A percentile compares a stretch with the other conserved stretches of the same genome.
Conservation (phyloP, 1,139 yeast genomes). For the Candida neerlandica region DNA sequence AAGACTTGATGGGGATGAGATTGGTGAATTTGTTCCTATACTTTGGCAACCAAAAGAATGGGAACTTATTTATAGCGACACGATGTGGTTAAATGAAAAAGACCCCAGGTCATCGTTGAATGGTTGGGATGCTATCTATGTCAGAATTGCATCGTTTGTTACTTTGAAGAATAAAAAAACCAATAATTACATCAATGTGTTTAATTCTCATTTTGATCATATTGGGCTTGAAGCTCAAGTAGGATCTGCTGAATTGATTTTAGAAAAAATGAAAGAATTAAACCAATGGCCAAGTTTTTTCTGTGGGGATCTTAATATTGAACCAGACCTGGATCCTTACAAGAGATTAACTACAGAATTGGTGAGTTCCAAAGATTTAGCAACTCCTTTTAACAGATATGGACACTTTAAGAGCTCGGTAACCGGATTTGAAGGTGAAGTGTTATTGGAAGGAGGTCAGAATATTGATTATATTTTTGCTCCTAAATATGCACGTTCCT, state of each 20-base stretch:
- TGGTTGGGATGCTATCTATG: conserved; percentile 61
- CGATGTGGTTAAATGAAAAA: conserved; percentile 38
- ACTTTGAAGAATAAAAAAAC: conserved; percentile 35
- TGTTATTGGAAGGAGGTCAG: conserved; percentile 31
- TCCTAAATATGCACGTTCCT: conserved; percentile 31
- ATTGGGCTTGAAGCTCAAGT: conserved; percentile 49
- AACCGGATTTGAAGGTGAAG: conserved; percentile 51
- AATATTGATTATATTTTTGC: conserved; percentile 56
- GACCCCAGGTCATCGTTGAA: conserved; percentile 27
- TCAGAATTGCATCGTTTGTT: conserved; percentile 49
- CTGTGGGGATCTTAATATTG: conserved; percentile 58
- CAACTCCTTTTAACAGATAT: conserved; percentile 33
- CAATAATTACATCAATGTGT: conserved; percentile 40
- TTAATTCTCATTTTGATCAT: conserved; percentile 64
- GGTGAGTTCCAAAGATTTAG: conserved; percentile 31
- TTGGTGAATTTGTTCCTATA: conserved; percentile 41
- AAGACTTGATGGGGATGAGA: conserved; percentile 33
- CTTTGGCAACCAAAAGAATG: conserved; percentile 32
- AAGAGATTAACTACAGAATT: conserved; percentile 33
- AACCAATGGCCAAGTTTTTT: conserved; percentile 42
- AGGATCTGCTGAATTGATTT: conserved; percentile 50
- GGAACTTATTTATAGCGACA: conserved; percentile 34
- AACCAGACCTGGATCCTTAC: conserved; percentile 53
- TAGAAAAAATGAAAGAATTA: conserved; percentile 36
- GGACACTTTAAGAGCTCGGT: conserved; percentile 50